Percentiles rank a stretch among this genome's conserved stretches.
Evolutionary conservation across 768 basidiomycete species (phyloP).

Genomic region (Clavaria fumosa): DNA sequence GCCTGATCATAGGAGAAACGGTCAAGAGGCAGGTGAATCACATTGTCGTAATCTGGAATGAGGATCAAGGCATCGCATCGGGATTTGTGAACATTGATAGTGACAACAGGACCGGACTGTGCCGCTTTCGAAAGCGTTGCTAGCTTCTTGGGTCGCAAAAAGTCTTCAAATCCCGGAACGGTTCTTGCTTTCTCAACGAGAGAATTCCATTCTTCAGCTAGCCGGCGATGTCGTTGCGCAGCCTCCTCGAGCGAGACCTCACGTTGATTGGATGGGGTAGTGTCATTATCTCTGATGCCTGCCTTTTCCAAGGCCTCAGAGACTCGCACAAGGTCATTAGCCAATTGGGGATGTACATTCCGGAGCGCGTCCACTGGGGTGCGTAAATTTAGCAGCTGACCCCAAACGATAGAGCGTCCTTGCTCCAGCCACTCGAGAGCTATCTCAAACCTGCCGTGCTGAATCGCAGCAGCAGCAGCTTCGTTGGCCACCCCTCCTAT

Average conservation of each 20-base stretch:
- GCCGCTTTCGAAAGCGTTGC: slow-evolving; percentile 3
- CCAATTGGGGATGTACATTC: slow-evolving; percentile 3
- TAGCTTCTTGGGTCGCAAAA: neutral
- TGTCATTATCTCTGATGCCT: too few relatives aligned
- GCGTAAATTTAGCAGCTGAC: slow-evolving; percentile 10
- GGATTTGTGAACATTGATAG: slow-evolving; percentile 4
- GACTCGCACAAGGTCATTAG: slow-evolving; percentile 1
- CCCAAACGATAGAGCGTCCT: slow-evolving; percentile 13
- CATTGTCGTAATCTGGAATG: neutral
- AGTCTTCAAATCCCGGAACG: slow-evolving; percentile 10
- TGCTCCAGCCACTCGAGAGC: slow-evolving; percentile 15
- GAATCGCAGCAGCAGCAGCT: slow-evolving; percentile 8
- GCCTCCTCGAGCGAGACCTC: neutral
- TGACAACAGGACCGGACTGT: slow-evolving; percentile 3
- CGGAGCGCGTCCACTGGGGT: slow-evolving; percentile 11
- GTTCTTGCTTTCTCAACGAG: slow-evolving; percentile 9
- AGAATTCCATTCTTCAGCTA: slow-evolving; percentile 11
- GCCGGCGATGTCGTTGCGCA: slow-evolving; percentile 5
- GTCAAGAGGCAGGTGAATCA: slow-evolving; percentile 1
- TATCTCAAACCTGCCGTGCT: neutral
- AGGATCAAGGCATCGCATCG: slow-evolving; percentile 7
- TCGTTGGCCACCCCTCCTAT: neutral
- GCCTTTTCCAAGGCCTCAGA: too few relatives aligned
- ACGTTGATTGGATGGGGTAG: too few relatives aligned
- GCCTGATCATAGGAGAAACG: neutral